Evolutionary conservation across 805 yeast genomes (phyloP).

Genomic region (Suhomyces emberorum): DNA sequence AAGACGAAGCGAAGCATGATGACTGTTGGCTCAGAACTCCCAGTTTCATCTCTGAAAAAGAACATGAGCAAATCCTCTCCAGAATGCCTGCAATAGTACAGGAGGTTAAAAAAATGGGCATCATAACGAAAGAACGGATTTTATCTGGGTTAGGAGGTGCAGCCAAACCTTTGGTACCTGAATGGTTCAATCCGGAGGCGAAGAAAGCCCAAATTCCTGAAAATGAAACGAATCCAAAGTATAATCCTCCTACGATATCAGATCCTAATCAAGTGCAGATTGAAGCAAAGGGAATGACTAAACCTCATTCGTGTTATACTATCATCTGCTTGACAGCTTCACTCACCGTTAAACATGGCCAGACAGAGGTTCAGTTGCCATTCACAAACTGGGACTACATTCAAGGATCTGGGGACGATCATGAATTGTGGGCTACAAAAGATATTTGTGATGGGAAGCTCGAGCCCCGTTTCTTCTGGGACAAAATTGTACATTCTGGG

Average conservation of each 20-base stretch:
- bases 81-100: slow-evolving; percentile 6
- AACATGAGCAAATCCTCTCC: slow-evolving; percentile 36
- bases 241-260: slow-evolving; percentile 18
- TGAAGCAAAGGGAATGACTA: neutral
- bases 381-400: slow-evolving; percentile 47
- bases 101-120: slow-evolving; percentile 29
- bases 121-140: slow-evolving; percentile 35
- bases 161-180: slow-evolving; percentile 45
- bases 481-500: slow-evolving; percentile 10
- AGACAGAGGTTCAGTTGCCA: neutral
- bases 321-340: slow-evolving; percentile 61
- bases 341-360: slow-evolving; percentile 22
- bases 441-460: slow-evolving; percentile 44
- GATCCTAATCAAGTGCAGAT: slow-evolving; percentile 4
- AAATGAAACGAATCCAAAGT: slow-evolving; percentile 28
- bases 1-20: slow-evolving; percentile 13
- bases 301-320: slow-evolving; percentile 25
- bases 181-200: slow-evolving; percentile 3
- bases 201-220: neutral
- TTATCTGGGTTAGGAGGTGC: slow-evolving; percentile 21
- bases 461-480: slow-evolving; percentile 59
- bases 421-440: slow-evolving; percentile 67
- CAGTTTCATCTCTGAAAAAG: slow-evolving; percentile 54
- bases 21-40: slow-evolving; percentile 46
- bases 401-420: slow-evolving; percentile 95